These are phyloP conservation scores for Harrya chromipes DNA, from an alignment of 768 basidiomycete species.

Conservation along the genomic window DNA sequence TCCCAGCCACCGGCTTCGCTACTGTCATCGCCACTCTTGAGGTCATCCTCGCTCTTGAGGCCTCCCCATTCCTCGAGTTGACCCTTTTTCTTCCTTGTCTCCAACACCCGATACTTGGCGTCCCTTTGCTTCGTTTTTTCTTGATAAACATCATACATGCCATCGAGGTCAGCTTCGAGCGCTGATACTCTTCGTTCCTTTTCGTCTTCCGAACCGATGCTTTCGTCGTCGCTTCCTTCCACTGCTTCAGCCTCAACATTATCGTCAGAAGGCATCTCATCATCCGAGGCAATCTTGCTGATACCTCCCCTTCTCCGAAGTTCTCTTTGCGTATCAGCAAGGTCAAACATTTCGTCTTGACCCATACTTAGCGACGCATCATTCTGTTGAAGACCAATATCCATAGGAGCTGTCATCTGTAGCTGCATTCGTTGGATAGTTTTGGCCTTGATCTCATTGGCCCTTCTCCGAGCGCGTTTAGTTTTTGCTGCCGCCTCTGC, in stretches of 20 bases:
- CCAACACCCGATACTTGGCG: conserved; percentile 81
- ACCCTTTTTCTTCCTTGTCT: conserved; percentile 69
- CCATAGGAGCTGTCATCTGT: conserved; percentile 96
- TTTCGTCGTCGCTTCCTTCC: conserved; percentile 39
- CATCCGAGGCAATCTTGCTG: conserved; percentile 37
- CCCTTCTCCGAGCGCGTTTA: conserved; percentile 78
- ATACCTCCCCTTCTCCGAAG: conserved; percentile 40
- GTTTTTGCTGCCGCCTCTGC: conserved; percentile 66
- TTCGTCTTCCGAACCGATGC: conserved; percentile 67
- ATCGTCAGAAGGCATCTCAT: conserved; percentile 44
- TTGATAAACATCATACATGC: conserved; percentile 84
- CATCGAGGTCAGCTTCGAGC: conserved; percentile 87
- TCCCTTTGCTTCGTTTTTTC: conserved; percentile 78
- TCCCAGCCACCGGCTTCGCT: conserved; percentile 69
- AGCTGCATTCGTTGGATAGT: conserved; percentile 95
- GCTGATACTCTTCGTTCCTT: conserved; percentile 52
- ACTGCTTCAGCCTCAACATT: conserved; percentile 36
- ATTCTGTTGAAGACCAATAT: conserved; percentile 85
- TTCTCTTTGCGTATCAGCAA: conserved; percentile 57
- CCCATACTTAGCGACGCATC: conserved; percentile 72
- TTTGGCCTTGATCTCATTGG: conserved; percentile 84
- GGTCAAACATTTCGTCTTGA: conserved; percentile 87
- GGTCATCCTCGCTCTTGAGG: conserved; percentile 46
- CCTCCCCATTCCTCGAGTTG: conserved; percentile 83
- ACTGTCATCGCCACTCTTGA: conserved; percentile 38